Percentiles rank a stretch among this genome's conserved stretches.
phyloP scores from a whole-genome alignment of 345 rosid species.

The Sisymbrium altissimum region DNA sequence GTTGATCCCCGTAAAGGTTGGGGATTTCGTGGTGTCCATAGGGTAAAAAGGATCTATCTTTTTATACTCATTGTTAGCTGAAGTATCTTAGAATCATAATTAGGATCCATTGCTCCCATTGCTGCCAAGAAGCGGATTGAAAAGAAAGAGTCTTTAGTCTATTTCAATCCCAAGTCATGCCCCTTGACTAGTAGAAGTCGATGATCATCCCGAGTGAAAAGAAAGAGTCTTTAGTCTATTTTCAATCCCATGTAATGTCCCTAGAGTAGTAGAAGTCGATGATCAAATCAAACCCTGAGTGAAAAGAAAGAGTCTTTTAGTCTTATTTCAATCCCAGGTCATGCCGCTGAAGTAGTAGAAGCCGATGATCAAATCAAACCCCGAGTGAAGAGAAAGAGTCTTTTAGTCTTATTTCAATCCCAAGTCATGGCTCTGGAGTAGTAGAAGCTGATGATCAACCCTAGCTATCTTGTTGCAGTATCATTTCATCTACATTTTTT shows the following conservation, averaged over 20 bases:
- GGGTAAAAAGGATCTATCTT: slow-evolving; percentile 44
- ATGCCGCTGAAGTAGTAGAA: too few species aligned
- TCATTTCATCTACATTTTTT: not conserved
- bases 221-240: too few species aligned
- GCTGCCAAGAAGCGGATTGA: too few species aligned
- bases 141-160: too few species aligned
- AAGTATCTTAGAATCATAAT: not conserved
- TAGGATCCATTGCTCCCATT: not conserved
- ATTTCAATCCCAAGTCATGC: too few species aligned
- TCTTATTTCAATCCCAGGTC: too few species aligned
- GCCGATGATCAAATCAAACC: not conserved
- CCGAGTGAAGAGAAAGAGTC: not conserved
- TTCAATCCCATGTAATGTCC: too few species aligned
- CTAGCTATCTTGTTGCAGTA: not conserved
- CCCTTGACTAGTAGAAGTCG: not conserved
- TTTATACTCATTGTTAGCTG: not conserved
- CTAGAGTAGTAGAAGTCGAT: too few species aligned
- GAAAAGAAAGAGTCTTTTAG: too few species aligned
- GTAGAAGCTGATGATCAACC: not conserved
- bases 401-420: not conserved
- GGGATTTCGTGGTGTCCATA: slow-evolving; percentile 90
- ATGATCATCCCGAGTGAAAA: not conserved
- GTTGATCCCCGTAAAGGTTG: slow-evolving; percentile 92
- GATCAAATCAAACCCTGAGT: too few species aligned
- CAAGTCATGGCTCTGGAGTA: not conserved